Conservation (phyloP, 106 monocot species). For the Allium cepa region DNA sequence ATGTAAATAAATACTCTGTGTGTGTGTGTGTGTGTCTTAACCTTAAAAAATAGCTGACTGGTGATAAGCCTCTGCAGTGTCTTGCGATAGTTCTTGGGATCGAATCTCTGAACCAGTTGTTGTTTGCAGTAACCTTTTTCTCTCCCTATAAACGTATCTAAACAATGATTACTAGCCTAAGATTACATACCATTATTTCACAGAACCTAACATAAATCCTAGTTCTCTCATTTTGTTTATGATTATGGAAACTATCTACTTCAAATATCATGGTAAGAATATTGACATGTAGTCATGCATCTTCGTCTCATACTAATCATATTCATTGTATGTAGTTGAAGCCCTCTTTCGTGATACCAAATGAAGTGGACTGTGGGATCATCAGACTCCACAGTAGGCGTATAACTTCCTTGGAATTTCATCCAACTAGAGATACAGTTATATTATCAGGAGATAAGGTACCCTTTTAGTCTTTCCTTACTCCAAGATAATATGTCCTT, state of each 20-base stretch:
- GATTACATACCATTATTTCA: too few relatives aligned
- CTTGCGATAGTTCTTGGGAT: too few relatives aligned
- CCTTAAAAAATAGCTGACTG: too few relatives aligned
- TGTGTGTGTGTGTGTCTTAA: too few relatives aligned
- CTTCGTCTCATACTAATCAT: not conserved
- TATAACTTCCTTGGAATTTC: constrained; percentile 86
- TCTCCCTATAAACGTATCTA: too few relatives aligned
- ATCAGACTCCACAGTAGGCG: constrained; percentile 79
- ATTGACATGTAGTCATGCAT: not conserved
- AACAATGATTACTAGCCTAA: too few relatives aligned
- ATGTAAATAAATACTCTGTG: too few relatives aligned
- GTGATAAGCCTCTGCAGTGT: too few relatives aligned
- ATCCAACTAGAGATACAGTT: constrained; percentile 58
- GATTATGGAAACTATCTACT: not conserved
- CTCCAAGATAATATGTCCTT: not conserved
- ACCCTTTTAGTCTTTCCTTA: not conserved
- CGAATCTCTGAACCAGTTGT: too few relatives aligned
- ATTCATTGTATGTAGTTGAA: constrained; percentile 41
- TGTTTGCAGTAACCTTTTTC: too few relatives aligned
- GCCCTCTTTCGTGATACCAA: constrained; percentile 61
- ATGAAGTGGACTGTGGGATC: constrained; percentile 68
- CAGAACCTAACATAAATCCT: too few relatives aligned
- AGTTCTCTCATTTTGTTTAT: not conserved
- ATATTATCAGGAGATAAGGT: constrained; percentile 96
- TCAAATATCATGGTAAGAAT: not conserved